phyloP scores from a whole-genome alignment of 352 stramenopile species.

The Plasmopara muralis region DNA sequence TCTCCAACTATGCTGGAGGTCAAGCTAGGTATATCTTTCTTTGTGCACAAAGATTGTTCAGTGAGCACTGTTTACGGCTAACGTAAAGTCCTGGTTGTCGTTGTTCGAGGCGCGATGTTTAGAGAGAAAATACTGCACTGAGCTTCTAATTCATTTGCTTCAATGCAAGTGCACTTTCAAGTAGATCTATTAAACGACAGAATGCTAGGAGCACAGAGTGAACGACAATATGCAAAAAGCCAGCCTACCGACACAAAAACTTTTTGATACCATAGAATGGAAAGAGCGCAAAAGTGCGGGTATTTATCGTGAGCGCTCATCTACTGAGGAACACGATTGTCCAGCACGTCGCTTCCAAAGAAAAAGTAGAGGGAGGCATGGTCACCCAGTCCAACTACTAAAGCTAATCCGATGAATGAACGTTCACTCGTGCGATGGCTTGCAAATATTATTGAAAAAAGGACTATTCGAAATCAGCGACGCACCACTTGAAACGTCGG shows the following conservation, averaged over 20 bases:
- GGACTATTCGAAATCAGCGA: no score
- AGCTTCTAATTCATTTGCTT: constrained; percentile 13
- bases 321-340: no score
- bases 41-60: constrained; percentile 1
- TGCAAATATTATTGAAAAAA: no score
- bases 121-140: constrained; percentile 24
- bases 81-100: constrained; percentile 1
- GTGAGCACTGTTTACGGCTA: not conserved
- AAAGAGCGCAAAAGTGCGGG: no score
- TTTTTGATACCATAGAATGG: not conserved
- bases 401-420: no score
- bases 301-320: no score
- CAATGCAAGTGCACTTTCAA: constrained; percentile 6
- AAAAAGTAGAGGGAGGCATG: no score
- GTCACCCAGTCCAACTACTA: no score
- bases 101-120: constrained; percentile 11
- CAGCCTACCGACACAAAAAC: constrained; percentile 10
- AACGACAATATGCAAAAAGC: constrained; percentile 9
- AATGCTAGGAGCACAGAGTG: constrained; percentile 7
- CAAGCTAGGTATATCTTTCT: no score
- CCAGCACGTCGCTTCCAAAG: no score
- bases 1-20: not conserved
- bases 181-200: constrained; percentile 5
- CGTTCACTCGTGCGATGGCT: no score
- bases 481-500: no score